Conservation (phyloP, 345 rosid genomes). For the Gossypium raimondii region DNA sequence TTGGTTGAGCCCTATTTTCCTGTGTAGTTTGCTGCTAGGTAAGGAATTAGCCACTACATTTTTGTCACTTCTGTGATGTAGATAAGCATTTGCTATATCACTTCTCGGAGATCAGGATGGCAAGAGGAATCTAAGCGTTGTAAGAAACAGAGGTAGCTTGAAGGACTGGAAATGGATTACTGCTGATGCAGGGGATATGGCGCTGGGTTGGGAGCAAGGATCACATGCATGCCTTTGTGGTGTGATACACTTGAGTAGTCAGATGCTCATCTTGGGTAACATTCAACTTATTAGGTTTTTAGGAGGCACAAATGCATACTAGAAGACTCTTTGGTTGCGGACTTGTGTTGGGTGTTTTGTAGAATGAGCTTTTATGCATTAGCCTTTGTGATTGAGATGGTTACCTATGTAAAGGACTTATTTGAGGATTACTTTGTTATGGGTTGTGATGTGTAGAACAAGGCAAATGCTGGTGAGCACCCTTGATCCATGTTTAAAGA, state of each 20-base stretch:
- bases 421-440: neutral
- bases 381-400: neutral
- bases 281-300: neutral
- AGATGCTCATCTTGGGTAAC: neutral
- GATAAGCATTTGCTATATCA: neutral
- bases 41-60: neutral
- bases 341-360: neutral
- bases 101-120: constrained; percentile 6
- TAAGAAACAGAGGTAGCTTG: neutral
- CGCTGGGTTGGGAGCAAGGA: neutral
- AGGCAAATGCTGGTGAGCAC: neutral
- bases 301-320: neutral
- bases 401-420: neutral
- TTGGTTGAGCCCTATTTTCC: neutral
- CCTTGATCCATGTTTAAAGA: neutral
- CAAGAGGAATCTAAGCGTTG: neutral
- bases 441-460: neutral
- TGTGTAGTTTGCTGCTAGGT: neutral
- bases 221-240: neutral
- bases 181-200: neutral
- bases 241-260: neutral
- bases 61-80: neutral
- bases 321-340: neutral
- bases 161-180: neutral
- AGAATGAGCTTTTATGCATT: neutral